phyloP scores from a whole-genome alignment of 768 basidiomycete genomes.

The Boletus bicolor region DNA sequence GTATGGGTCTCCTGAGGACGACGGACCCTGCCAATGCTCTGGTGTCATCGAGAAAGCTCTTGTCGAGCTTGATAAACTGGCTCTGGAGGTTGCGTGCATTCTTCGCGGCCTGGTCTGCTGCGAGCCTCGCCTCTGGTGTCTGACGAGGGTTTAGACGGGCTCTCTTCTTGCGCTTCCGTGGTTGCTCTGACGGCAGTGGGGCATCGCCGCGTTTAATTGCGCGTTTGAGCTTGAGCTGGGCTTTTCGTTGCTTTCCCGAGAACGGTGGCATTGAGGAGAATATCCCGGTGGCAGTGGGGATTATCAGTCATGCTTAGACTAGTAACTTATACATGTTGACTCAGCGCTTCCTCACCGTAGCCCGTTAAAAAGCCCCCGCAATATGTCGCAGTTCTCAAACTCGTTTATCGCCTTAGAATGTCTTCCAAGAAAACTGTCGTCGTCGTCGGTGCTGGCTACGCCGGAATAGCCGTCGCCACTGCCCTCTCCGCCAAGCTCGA shows the following conservation, averaged over 20 bases:
- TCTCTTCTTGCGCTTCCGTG: constrained; percentile 9
- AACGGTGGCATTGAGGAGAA: constrained; percentile 21
- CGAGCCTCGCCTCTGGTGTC: constrained; percentile 3
- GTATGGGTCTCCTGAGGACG: constrained; percentile 56
- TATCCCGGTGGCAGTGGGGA: neutral
- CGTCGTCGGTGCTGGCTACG: constrained; percentile 53
- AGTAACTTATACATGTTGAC: too few relatives aligned
- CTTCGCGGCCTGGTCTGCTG: constrained; percentile 35
- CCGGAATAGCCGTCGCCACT: constrained; percentile 44
- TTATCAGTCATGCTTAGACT: neutral
- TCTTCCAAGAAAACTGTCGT: constrained; percentile 39
- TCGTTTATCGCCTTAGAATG: neutral
- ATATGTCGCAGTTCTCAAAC: neutral
- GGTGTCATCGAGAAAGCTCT: constrained; percentile 57
- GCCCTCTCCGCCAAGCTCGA: constrained; percentile 51
- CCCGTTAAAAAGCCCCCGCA: neutral
- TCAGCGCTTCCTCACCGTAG: too few relatives aligned
- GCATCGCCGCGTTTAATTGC: constrained; percentile 81
- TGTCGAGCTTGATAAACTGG: constrained; percentile 61
- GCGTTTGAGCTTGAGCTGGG: constrained; percentile 71
- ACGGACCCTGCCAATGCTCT: constrained; percentile 52
- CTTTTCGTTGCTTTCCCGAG: constrained; percentile 68
- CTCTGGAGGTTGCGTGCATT: constrained; percentile 60
- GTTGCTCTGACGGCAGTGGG: constrained; percentile 31
- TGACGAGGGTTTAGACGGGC: neutral